phyloP scores from a whole-genome alignment of 1,284 basidiomycete species.

The Ustilago xerochloae region DNA sequence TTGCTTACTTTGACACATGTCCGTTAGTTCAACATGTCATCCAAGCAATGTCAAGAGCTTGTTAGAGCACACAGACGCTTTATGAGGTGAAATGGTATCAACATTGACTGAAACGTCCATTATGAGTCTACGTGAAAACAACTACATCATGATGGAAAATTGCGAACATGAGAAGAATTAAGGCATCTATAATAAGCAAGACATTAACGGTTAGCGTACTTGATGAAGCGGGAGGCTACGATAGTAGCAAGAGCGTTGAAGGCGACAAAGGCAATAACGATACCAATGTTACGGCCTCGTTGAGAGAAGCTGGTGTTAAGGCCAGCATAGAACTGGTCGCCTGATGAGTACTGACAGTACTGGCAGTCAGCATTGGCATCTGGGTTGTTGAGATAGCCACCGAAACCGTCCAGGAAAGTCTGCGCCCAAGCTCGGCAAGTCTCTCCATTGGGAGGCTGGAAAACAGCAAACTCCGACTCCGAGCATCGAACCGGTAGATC shows the following conservation, averaged over 20 bases:
- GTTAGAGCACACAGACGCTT: too few relatives aligned
- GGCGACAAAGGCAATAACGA: constrained; percentile 34
- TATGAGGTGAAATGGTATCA: too few relatives aligned
- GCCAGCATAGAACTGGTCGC: constrained; percentile 78
- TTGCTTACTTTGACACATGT: too few relatives aligned
- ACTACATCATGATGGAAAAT: too few relatives aligned
- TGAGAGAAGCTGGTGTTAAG: constrained; percentile 75
- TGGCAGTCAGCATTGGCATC: constrained; percentile 74
- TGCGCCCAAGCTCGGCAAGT: constrained; percentile 74
- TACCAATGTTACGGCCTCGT: constrained; percentile 39
- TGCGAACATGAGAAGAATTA: too few relatives aligned
- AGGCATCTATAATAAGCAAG: not conserved
- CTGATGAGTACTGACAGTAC: constrained; percentile 78
- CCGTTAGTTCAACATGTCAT: too few relatives aligned
- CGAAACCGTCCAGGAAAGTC: constrained; percentile 70
- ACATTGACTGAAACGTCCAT: too few relatives aligned
- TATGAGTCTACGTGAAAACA: too few relatives aligned
- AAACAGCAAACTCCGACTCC: constrained; percentile 73
- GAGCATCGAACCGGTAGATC: constrained; percentile 78
- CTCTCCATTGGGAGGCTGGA: constrained; percentile 79
- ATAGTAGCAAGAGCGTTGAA: constrained; percentile 41
- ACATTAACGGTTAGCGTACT: constrained; percentile 46
- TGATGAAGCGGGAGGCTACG: constrained; percentile 36
- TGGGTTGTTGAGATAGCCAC: constrained; percentile 84
- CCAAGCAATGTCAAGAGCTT: too few relatives aligned